Evolutionary conservation across 139 green algal species (phyloP).

Genomic region (Auxenochlorella pyrenoidosa): DNA sequence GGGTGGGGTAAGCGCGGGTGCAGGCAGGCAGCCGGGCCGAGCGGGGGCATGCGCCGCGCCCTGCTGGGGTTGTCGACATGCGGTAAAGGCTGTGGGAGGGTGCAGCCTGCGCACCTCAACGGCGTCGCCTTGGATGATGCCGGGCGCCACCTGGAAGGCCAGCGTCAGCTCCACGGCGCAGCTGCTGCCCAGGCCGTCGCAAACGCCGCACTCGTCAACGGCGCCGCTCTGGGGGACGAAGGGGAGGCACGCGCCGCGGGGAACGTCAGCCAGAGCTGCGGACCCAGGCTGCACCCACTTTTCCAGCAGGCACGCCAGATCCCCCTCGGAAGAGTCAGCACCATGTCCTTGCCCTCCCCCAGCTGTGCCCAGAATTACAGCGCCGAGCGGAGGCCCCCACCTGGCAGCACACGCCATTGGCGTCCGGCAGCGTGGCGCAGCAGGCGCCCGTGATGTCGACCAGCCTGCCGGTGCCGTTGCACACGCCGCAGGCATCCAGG

Average conservation of each 20-base stretch:
- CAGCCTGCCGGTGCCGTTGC: conserved; percentile 46
- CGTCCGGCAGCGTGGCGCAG: conserved; percentile 50
- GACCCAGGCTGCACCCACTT: too few relatives aligned
- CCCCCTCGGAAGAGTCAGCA: too few relatives aligned
- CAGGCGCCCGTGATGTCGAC: conserved; percentile 55
- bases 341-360: too few relatives aligned
- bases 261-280: too few relatives aligned
- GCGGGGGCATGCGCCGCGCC: too few relatives aligned
- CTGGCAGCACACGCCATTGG: conserved; percentile 59
- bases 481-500: conserved; percentile 64
- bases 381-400: background rate
- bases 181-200: conserved; percentile 51
- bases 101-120: conserved; percentile 13
- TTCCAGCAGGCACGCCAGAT: too few relatives aligned
- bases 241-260: too few relatives aligned
- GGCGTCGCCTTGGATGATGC: conserved; percentile 10
- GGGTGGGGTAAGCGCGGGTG: background rate
- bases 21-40: too few relatives aligned
- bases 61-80: too few relatives aligned
- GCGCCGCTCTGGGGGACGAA: conserved; percentile 34
- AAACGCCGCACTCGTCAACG: conserved; percentile 69
- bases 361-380: too few relatives aligned
- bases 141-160: conserved; percentile 19
- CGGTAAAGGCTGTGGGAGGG: too few relatives aligned
- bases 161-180: conserved; percentile 47